Percentiles rank a stretch among this genome's conserved stretches.
Conservation (phyloP, 352 stramenopile species). For the Lagenidium sp. region DNA sequence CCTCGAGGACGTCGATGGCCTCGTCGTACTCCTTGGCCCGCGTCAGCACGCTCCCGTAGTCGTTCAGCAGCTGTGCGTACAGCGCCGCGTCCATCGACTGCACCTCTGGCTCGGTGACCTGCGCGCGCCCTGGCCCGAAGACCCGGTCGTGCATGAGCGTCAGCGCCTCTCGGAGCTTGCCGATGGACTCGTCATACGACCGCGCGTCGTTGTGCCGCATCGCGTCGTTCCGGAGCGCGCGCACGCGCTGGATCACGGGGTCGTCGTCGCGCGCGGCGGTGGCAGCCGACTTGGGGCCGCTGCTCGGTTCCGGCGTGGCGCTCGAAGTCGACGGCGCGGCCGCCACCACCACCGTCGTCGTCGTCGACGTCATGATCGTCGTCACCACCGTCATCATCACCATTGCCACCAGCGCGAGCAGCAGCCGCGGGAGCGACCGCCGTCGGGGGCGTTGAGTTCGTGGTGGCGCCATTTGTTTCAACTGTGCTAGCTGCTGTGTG, state of each 20-base stretch:
- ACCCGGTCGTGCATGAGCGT: constrained; percentile 58
- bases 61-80: constrained; percentile 70
- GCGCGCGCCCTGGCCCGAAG: constrained; percentile 39
- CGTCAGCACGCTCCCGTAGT: constrained; percentile 71
- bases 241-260: constrained; percentile 53
- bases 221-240: constrained; percentile 56
- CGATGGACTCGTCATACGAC: constrained; percentile 35
- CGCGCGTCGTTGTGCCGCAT: constrained; percentile 69
- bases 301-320: background rate
- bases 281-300: constrained; percentile 15
- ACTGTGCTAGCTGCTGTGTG: no score
- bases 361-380: constrained; percentile 3
- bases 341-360: background rate
- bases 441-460: no score
- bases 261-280: constrained; percentile 38
- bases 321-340: constrained; percentile 2
- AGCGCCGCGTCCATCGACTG: constrained; percentile 62
- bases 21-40: constrained; percentile 66
- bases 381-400: constrained; percentile 5
- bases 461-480: no score
- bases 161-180: constrained; percentile 59
- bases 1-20: constrained; percentile 66
- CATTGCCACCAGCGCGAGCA: constrained; percentile 17
- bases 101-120: constrained; percentile 40
- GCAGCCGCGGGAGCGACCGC: constrained; percentile 17